A percentile compares a stretch with the other conserved stretches of the same genome.
Evolutionary conservation across 805 yeast genomes (phyloP).

Genomic region (Nakazawaea wyomingensis): DNA sequence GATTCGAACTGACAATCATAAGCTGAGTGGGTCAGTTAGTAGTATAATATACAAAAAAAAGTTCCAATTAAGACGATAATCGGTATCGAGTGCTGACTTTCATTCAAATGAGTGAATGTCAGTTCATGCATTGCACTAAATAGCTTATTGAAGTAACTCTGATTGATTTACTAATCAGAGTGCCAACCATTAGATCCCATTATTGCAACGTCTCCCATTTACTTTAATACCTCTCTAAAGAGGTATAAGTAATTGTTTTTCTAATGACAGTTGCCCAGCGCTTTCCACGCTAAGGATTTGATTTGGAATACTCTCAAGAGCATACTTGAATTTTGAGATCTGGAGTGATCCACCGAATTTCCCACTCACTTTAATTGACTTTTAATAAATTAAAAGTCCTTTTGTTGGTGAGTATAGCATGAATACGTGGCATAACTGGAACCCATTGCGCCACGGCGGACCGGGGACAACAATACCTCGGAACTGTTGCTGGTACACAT

Average conservation of each 20-base stretch:
- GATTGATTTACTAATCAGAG: slow-evolving; percentile 2
- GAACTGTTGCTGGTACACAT: background rate
- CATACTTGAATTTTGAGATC: slow-evolving; percentile 25
- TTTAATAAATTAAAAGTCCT: slow-evolving; percentile 2
- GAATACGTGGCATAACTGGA: slow-evolving; percentile 12
- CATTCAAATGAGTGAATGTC: slow-evolving; percentile 25
- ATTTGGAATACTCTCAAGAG: slow-evolving; percentile 56
- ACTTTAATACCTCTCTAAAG: background rate
- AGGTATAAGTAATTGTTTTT: slow-evolving; percentile 23
- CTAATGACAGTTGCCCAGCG: slow-evolving; percentile 57
- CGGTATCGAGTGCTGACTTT: slow-evolving; percentile 54
- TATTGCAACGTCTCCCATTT: slow-evolving; percentile 48
- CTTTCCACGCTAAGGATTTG: slow-evolving; percentile 45
- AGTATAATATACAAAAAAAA: slow-evolving; percentile 26
- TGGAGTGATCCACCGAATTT: slow-evolving; percentile 61
- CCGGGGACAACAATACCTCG: background rate
- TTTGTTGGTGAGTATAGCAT: slow-evolving; percentile 12
- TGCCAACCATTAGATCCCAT: slow-evolving; percentile 6
- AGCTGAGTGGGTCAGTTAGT: slow-evolving; percentile 14
- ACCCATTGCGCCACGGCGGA: background rate
- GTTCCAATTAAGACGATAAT: slow-evolving; percentile 42
- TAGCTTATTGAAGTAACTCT: slow-evolving; percentile 27
- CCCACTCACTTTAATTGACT: slow-evolving; percentile 34
- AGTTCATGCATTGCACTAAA: slow-evolving; percentile 61
- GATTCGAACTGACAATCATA: slow-evolving; percentile 14